Evolutionary conservation across 192 early-diverging fungal genomes (phyloP), one percentile per base, ranked within the genome.

Genomic region (Glomus cerebriforme): DNA sequence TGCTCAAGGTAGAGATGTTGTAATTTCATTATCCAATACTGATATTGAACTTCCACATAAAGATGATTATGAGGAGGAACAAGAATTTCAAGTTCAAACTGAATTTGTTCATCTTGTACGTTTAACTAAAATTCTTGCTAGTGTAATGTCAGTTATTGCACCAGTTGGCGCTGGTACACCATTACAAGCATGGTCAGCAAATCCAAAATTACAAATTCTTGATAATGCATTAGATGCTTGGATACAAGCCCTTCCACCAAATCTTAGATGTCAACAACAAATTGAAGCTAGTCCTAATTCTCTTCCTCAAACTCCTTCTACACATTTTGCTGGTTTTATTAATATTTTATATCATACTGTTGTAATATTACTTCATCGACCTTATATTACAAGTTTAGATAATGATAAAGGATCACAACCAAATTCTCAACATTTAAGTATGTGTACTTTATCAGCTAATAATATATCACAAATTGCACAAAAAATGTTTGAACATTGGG

Each of bases 311-410:
- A 62, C 79, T 49, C 68, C 82, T 3, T 72, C 78, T 17, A 80
- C 82, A 22, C 80, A 83, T 15, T 90, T 88, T 79, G 81, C 86
- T 32, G 86, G 84, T 2, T 85, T 90, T 75, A 71, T 90, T 19
- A 86, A 90, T 68, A 85, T 90, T 80, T 84, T 86, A 24, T 90
- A 88, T 77, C 86, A 88, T 64, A 83, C 84, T 19, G 79, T 82
- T 69, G 65, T 83, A 7, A 84, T 90, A 67, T 80, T 88, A 71
- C 59, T 90, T 9, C 87, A 90, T 67, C 82, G 89, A 26, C 86
- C 82, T 35, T 88, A 90, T 68, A 74, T 81, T 17, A 60, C 75
- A 22, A 58, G 22, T 68, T 58, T 59, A 12, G 47, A 75, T 77
- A 73, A 73, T 37, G 43, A 66, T 29, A 78, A 77, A 69, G 70